Conservation (phyloP, 176 grass and related monocot species). For the Oryza punctata region DNA sequence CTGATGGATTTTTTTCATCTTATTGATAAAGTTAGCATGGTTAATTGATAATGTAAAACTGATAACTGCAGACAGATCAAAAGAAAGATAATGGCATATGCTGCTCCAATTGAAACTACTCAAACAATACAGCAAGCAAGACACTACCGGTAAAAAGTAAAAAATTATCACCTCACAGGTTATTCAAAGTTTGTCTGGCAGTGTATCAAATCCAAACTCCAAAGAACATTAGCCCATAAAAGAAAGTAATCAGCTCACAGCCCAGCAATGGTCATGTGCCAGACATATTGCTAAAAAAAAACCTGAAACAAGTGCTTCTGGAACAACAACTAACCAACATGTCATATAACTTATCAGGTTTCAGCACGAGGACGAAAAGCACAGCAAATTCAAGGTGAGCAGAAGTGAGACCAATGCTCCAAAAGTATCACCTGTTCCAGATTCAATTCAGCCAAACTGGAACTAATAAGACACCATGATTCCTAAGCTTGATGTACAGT, state of each 20-base stretch:
- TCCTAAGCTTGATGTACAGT: not conserved
- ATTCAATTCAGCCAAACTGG: not conserved
- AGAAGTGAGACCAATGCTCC: not conserved
- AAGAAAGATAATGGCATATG: not conserved
- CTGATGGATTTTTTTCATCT: not conserved
- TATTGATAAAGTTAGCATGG: not conserved
- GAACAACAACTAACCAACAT: not conserved
- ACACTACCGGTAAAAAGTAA: not conserved
- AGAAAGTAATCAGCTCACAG: not conserved
- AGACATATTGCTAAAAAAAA: not conserved
- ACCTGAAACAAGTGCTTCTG: not conserved
- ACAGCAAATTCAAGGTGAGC: not conserved
- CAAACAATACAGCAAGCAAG: not conserved
- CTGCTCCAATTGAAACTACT: not conserved
- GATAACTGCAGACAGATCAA: not conserved
- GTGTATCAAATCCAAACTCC: not conserved
- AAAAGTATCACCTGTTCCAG: not conserved
- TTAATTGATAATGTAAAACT: no score
- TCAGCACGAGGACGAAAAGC: not conserved
- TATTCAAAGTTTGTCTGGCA: not conserved
- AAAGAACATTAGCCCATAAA: not conserved
- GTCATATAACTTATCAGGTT: not conserved
- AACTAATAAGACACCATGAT: not conserved
- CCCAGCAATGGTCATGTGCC: not conserved
- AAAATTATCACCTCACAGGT: not conserved